Percentiles rank a stretch among this genome's conserved stretches.
phyloP scores from a whole-genome alignment of 2,329 filamentous ascomycete genomes.

The Sordariomycetes sp. region DNA sequence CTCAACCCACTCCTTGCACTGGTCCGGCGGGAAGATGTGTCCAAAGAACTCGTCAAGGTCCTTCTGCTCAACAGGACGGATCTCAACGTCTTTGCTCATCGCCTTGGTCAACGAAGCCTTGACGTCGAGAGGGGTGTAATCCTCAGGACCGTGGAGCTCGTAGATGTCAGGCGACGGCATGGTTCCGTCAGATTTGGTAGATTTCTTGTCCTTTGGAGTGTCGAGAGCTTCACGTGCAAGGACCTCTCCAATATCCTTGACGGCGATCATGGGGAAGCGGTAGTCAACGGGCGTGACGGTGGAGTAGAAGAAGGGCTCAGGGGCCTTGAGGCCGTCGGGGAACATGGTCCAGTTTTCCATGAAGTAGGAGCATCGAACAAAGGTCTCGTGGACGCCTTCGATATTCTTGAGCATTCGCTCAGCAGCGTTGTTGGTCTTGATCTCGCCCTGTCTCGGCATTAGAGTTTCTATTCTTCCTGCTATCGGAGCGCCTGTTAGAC shows the following conservation, averaged over 20 bases:
- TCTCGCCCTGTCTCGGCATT: conserved; percentile 19
- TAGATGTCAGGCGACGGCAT: conserved; percentile 15
- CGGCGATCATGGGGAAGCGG: conserved; percentile 20
- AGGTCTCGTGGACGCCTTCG: conserved; percentile 14
- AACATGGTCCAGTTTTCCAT: conserved; percentile 27
- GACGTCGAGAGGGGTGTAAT: conserved; percentile 18
- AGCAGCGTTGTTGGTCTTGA: conserved; percentile 22
- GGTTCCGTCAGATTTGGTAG: no score
- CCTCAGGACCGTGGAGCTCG: conserved; percentile 19
- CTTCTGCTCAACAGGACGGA: conserved; percentile 15
- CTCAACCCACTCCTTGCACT: conserved; percentile 17
- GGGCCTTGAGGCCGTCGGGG: conserved; percentile 14
- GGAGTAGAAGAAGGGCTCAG: conserved; percentile 20
- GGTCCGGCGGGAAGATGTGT: conserved; percentile 12
- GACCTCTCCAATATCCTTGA: conserved; percentile 12
- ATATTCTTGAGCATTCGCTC: conserved; percentile 13
- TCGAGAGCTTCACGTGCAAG: not conserved
- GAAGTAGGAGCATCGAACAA: conserved; percentile 24
- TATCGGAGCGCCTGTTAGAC: not conserved
- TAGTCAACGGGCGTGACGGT: conserved; percentile 22
- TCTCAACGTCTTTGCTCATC: conserved; percentile 13
- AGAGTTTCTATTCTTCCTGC: not conserved
- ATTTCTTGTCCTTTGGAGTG: no score
- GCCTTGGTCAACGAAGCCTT: conserved; percentile 17
- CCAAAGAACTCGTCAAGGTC: conserved; percentile 12